Conservation (phyloP, 805 yeast species). For the Yarrowia hollandica region DNA sequence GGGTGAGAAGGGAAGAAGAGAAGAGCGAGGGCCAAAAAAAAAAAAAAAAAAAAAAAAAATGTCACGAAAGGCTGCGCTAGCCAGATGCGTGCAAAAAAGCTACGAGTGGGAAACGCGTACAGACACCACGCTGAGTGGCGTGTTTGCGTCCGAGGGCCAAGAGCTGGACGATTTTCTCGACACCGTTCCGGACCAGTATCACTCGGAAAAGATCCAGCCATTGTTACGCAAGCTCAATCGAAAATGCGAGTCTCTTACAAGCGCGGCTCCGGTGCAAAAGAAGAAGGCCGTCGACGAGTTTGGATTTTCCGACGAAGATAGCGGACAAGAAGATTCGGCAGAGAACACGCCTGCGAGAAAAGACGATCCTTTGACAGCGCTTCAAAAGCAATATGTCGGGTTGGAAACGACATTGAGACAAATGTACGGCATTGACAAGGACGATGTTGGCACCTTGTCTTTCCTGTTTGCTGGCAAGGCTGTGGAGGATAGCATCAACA, state of each 20-base stretch:
- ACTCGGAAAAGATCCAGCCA: neutral
- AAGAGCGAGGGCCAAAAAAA: too few relatives aligned
- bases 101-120: constrained; percentile 26
- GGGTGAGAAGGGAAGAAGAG: too few relatives aligned
- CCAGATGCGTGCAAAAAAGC: constrained; percentile 6
- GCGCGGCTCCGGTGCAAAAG: neutral
- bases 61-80: neutral
- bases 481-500: constrained; percentile 8
- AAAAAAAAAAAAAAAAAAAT: too few relatives aligned
- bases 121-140: constrained; percentile 21
- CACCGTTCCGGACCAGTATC: constrained; percentile 7
- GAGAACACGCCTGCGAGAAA: neutral
- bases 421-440: neutral
- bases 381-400: neutral
- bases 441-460: neutral
- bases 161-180: constrained; percentile 14
- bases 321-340: neutral
- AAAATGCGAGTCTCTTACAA: neutral
- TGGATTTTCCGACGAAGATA: constrained; percentile 22
- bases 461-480: constrained; percentile 18
- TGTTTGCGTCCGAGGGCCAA: neutral
- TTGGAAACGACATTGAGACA: neutral
- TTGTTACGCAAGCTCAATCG: neutral
- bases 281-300: constrained; percentile 4
- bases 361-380: neutral